Conservation (phyloP, 2,329 filamentous ascomycete species). For the Colletotrichum costaricense region DNA sequence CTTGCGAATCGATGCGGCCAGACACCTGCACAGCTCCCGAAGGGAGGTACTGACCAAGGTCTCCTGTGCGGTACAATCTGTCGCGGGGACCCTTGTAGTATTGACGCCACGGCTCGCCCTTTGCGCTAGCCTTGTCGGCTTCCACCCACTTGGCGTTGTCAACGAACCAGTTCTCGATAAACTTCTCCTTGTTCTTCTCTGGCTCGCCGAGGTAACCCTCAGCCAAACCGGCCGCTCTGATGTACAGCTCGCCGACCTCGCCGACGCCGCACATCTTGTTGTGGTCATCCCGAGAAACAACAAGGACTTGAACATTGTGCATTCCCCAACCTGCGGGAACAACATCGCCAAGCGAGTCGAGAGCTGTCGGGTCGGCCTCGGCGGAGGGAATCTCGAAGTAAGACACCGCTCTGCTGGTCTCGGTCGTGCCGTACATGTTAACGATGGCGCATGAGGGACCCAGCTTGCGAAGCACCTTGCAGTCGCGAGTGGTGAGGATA, state of each 20-base stretch:
- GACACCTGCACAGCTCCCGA: constrained; percentile 78
- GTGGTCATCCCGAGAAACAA: constrained; percentile 77
- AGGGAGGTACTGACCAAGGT: constrained; percentile 80
- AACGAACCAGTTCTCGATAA: constrained; percentile 88
- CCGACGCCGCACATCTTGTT: constrained; percentile 81
- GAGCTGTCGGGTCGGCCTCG: constrained; percentile 65
- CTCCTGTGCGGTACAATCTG: constrained; percentile 87
- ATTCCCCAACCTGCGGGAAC: constrained; percentile 90
- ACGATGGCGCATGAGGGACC: constrained; percentile 81
- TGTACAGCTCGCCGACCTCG: constrained; percentile 85
- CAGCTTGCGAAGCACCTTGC: constrained; percentile 78
- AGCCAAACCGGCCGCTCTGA: constrained; percentile 85
- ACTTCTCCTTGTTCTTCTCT: constrained; percentile 74
- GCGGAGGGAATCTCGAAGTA: constrained; percentile 82
- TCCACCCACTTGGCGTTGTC: constrained; percentile 77
- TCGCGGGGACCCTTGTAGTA: constrained; percentile 87
- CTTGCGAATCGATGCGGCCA: constrained; percentile 86
- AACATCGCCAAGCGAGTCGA: constrained; percentile 66
- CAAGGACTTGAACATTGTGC: constrained; percentile 87
- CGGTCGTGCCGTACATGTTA: constrained; percentile 91
- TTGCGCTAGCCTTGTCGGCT: constrained; percentile 64
- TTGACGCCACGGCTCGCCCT: constrained; percentile 77
- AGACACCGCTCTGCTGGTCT: constrained; percentile 83
- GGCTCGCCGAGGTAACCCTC: constrained; percentile 60
- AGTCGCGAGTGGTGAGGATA: constrained; percentile 86